Evolutionary conservation across 2,329 filamentous ascomycete species (phyloP), one percentile per base, ranked within the genome.

Genomic region (Xylaria sp.): DNA sequence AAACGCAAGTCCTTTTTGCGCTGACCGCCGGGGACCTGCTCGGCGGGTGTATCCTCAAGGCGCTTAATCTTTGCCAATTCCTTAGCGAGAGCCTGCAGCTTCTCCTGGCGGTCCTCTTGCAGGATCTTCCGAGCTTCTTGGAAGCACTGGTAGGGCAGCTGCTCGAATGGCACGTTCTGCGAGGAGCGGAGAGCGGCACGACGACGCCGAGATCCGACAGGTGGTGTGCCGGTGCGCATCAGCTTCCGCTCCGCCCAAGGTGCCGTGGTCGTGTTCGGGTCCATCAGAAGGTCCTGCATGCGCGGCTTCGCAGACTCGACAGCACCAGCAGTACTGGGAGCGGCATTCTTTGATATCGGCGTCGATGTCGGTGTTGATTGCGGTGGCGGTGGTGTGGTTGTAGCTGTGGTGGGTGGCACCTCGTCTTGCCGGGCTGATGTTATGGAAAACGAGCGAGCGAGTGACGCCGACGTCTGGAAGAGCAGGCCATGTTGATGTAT

Each of bases 81-180:
- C 33, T 81, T 84, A 59, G 88, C 83, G 66, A 99, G 95, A 76
- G 90, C 84, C 69, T 86, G 83, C 59, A 98, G 76, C 83, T 97
- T 98, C 81, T 95, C 88, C 72, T 90, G 84, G 48, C 95, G 89
- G 79, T 99, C 96, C 63, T 88, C 88, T 62, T 89, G 86, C 65
- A 99, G 84, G 58, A 98, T 82, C 79, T 93, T 93, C 71, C 94
- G 89, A 48, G 96, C 96, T 83, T 97, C 94, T 82, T 99, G 96
- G 84, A 98, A 99, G 81, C 93, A 96, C 86, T 98, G 95, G 83
- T 97, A 99, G 20, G 96, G 96, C 73, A 99, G 84, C 79, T 95
- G 92, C 83, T 97, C 93, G 78, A 99, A 97, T 31, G 94, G 93
- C 59, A 97, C 83, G 75, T 91, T 87, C 70, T 86, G 82, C 44